Evolutionary conservation across 2,329 filamentous ascomycete genomes (phyloP), one percentile per base, ranked within the genome.

Genomic region (Aphanoascus verrucosus): DNA sequence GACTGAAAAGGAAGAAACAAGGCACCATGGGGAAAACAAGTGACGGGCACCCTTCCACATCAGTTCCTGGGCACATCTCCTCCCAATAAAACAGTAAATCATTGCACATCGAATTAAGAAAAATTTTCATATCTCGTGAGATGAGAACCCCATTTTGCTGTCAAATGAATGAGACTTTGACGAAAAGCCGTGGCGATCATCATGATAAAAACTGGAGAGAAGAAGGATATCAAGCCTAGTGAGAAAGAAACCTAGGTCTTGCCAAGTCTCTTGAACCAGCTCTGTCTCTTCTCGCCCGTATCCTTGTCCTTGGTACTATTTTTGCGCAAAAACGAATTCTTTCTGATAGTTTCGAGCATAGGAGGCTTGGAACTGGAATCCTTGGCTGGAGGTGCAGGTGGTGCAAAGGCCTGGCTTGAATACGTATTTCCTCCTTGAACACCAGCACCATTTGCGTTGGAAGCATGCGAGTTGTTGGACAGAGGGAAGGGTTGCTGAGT

Each of bases 181-280:
- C 23, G 23, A 7, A 7, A 14, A 35, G 34, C 19, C n/a, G n/a
- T n/a, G 44, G 11, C 15, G 6, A 46, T 35, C 20, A 20, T 47
- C 31, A 37, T 20, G 32, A 12, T 47, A 47, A 49, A 57, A n/a
- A n/a, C n/a, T n/a, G 20, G 55, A 66, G 69, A 59, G 62, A 64
- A 59, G 71, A 50, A 49, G 19, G 19, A 44, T 23, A 44, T 5
- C 11, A 44, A 44, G 42, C 11, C 5, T 28, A 17, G 42, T 19
- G 5, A n/a, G 19, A 48, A 23, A 31, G 3, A 12, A n/a, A 14
- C 15, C 61, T 68, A 72, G 46, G 72, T 74, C 69, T 77, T 89
- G 76, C 85, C 93, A 69, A 95, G 93, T 53, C 83, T 79, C 62
- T 86, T 82, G 63, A 97, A 83, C 88, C 90, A 95, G 66, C 89